phyloP scores from a whole-genome alignment of 2,329 filamentous ascomycete species.

The Penicillium sp. region DNA sequence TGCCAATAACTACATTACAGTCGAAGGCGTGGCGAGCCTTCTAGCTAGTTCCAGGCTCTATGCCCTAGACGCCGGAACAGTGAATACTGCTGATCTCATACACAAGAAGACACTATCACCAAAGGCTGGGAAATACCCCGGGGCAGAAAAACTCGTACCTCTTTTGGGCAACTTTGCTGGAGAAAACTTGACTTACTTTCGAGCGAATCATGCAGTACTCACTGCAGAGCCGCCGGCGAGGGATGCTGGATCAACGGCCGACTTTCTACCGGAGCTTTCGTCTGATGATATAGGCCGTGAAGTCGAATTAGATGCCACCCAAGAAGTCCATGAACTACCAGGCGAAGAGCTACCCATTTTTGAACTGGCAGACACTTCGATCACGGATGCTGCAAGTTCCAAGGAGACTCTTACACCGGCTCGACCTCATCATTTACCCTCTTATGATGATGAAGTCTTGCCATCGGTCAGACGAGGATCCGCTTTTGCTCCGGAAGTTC shows the following conservation, averaged over 20 bases:
- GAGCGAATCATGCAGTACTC: constrained; percentile 59
- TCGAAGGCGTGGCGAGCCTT: constrained; percentile 60
- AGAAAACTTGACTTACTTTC: constrained; percentile 56
- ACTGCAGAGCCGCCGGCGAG: constrained; percentile 50
- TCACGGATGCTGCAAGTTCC: constrained; percentile 9
- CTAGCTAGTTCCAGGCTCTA: constrained; percentile 57
- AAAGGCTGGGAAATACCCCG: constrained; percentile 42
- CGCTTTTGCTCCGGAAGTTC: constrained; percentile 52
- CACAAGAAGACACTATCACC: constrained; percentile 18
- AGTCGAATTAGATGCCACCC: constrained; percentile 34
- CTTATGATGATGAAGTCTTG: constrained; percentile 37
- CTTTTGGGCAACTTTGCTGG: constrained; percentile 53
- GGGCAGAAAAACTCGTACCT: constrained; percentile 60
- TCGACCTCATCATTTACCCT: not conserved
- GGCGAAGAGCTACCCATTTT: constrained; percentile 34
- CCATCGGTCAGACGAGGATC: constrained; percentile 44
- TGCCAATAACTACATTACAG: constrained; percentile 59
- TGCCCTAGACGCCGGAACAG: constrained; percentile 59
- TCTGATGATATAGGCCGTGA: constrained; percentile 32
- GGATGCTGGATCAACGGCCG: constrained; percentile 31
- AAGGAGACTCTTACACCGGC: not conserved
- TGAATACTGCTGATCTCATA: constrained; percentile 42
- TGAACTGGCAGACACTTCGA: constrained; percentile 45
- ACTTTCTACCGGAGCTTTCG: constrained; percentile 38
- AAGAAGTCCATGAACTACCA: constrained; percentile 42